Evolutionary conservation across 2,329 filamentous ascomycete species (phyloP).

Genomic region (Xylaria sp.): DNA sequence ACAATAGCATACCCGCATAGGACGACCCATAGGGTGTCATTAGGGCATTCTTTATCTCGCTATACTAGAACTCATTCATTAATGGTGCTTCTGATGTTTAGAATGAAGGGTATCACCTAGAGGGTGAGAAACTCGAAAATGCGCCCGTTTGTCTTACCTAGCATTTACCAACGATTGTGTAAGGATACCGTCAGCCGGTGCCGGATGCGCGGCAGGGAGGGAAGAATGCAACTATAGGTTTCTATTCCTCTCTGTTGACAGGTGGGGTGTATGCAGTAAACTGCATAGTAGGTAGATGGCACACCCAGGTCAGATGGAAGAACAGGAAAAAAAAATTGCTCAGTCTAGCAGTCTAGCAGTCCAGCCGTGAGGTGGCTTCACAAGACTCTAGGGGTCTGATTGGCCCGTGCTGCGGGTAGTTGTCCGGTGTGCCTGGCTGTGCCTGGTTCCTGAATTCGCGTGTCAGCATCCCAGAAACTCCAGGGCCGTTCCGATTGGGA

Average conservation of each 20-base stretch:
- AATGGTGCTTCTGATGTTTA: background rate
- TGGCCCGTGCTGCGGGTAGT: constrained; percentile 17
- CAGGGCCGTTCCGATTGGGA: constrained; percentile 1
- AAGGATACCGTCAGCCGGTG: background rate
- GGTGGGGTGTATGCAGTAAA: constrained; percentile 4
- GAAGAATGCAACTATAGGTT: background rate
- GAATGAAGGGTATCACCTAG: background rate
- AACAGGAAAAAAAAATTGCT: constrained; percentile 4
- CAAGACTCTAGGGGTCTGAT: constrained; percentile 19
- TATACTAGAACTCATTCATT: background rate
- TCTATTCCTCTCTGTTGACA: background rate
- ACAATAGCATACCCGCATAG: constrained; percentile 11
- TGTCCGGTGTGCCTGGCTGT: constrained; percentile 21
- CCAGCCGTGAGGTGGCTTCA: constrained; percentile 12
- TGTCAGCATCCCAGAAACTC: constrained; percentile 19
- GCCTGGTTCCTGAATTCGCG: constrained; percentile 35
- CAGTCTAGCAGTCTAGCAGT: background rate
- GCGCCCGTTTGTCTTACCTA: background rate
- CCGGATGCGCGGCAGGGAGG: background rate
- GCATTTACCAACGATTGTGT: background rate
- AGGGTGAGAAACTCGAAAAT: background rate
- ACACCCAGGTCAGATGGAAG: background rate
- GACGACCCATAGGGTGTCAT: background rate
- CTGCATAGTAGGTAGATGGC: background rate
- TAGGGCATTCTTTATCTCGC: background rate